phyloP scores from a whole-genome alignment of 1,139 yeast genomes.

The Spencermartinsiella ligniputridi region DNA sequence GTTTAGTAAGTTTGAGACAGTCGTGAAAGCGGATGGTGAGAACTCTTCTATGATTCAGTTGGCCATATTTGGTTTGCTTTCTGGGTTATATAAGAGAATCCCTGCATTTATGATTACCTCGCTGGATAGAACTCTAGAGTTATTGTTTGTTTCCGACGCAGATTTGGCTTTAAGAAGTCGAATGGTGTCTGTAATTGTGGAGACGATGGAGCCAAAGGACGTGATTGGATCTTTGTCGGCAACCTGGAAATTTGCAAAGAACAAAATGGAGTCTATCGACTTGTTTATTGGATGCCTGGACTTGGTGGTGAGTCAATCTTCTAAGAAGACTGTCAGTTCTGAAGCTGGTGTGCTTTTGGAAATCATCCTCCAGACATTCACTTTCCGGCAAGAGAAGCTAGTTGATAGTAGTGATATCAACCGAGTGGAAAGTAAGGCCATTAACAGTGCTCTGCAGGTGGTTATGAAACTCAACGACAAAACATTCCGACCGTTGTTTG shows the following conservation, averaged over 20 bases:
- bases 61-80: slow-evolving; percentile 65
- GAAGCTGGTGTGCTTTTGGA: slow-evolving; percentile 69
- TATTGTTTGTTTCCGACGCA: slow-evolving; percentile 51
- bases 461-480: slow-evolving; percentile 93
- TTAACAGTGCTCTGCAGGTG: slow-evolving; percentile 65
- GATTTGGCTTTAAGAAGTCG: slow-evolving; percentile 58
- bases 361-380: slow-evolving; percentile 69
- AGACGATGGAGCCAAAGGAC: slow-evolving; percentile 61
- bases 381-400: slow-evolving; percentile 45
- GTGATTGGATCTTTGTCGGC: slow-evolving; percentile 51
- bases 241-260: slow-evolving; percentile 58
- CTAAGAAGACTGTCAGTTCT: slow-evolving; percentile 67
- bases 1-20: slow-evolving; percentile 50
- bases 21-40: slow-evolving; percentile 22
- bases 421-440: slow-evolving; percentile 74
- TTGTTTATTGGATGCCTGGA: slow-evolving; percentile 65
- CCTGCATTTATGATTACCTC: slow-evolving; percentile 81
- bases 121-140: slow-evolving; percentile 54
- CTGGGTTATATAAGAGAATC: slow-evolving; percentile 73
- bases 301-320: slow-evolving; percentile 57
- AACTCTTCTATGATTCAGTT: slow-evolving; percentile 34
- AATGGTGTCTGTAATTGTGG: slow-evolving; percentile 60
- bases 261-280: slow-evolving; percentile 52
- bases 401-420: slow-evolving; percentile 73
- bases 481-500: slow-evolving; percentile 87